Percentiles rank a stretch among this genome's conserved stretches.
Evolutionary conservation across 2,329 filamentous ascomycete species (phyloP).

Genomic region (Daldinia eschscholtzii): DNA sequence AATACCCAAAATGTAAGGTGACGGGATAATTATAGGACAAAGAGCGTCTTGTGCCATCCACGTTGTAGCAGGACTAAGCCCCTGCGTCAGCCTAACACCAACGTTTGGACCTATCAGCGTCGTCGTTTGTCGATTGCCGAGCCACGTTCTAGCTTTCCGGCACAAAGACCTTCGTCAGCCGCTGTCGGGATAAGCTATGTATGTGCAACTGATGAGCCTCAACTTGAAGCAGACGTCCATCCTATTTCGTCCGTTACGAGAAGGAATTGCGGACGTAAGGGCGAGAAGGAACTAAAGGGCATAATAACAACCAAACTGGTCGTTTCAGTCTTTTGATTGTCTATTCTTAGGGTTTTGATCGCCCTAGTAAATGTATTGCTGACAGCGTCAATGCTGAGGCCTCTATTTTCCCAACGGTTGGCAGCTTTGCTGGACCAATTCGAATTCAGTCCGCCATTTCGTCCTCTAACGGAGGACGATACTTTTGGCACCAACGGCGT

Average conservation of each 20-base stretch:
- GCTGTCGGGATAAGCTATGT: conserved; percentile 21
- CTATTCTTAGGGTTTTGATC: conserved; percentile 36
- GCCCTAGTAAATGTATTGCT: conserved; percentile 15
- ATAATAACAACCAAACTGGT: conserved; percentile 23
- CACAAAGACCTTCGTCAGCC: conserved; percentile 27
- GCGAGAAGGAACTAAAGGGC: conserved; percentile 17
- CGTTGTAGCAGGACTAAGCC: conserved; percentile 33
- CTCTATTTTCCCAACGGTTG: conserved; percentile 17
- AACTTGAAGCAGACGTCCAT: conserved; percentile 29
- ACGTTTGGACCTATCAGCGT: conserved; percentile 35
- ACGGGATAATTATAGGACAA: conserved; percentile 37
- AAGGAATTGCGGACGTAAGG: conserved; percentile 24
- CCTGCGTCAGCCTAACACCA: conserved; percentile 38
- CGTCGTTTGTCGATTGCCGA: conserved; percentile 26
- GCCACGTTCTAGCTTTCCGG: conserved; percentile 34
- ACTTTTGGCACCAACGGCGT: conserved; percentile 52
- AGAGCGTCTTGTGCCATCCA: conserved; percentile 19
- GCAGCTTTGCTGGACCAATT: conserved; percentile 17
- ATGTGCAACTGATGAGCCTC: conserved; percentile 36
- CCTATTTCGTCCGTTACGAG: conserved; percentile 27
- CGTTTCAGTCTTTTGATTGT: conserved; percentile 36
- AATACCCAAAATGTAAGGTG: conserved; percentile 39
- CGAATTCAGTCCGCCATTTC: conserved; percentile 22
- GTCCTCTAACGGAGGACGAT: conserved; percentile 38
- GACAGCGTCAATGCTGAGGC: conserved; percentile 19